phyloP scores from a whole-genome alignment of 2,329 filamentous ascomycete genomes.

The Davidsoniella australis region DNA sequence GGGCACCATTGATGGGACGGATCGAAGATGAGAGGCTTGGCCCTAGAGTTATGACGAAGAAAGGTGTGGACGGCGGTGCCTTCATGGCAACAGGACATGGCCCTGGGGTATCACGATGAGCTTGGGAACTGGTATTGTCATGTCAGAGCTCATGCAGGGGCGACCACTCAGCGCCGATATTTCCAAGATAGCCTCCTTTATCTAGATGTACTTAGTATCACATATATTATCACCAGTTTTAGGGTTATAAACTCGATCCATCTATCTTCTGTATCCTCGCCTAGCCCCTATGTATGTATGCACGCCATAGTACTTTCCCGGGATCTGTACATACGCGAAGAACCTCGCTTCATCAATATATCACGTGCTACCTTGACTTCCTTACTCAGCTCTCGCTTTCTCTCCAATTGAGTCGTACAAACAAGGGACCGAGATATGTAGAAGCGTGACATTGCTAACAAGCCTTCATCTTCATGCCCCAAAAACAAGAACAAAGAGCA shows the following conservation, averaged over 20 bases:
- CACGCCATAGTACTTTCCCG: neutral
- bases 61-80: slow-evolving; percentile 38
- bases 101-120: slow-evolving; percentile 48
- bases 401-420: too few species aligned
- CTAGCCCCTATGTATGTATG: too few species aligned
- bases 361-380: too few species aligned
- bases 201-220: neutral
- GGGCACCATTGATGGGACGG: slow-evolving; percentile 44
- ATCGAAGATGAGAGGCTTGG: slow-evolving; percentile 28
- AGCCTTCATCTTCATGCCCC: too few species aligned
- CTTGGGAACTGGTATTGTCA: neutral
- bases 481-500: too few species aligned
- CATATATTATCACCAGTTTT: too few species aligned
- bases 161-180: slow-evolving; percentile 3
- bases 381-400: too few species aligned
- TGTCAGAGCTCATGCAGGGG: slow-evolving; percentile 1
- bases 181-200: neutral
- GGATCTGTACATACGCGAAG: neutral
- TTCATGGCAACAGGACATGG: slow-evolving; percentile 55
- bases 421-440: too few species aligned
- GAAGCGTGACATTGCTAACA: too few species aligned
- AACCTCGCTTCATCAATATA: too few species aligned
- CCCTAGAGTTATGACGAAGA: neutral
- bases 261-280: neutral
- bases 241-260: too few species aligned